Evolutionary conservation across 805 yeast genomes (phyloP).

Genomic region (Vanderwaltozyma tropicalis): DNA sequence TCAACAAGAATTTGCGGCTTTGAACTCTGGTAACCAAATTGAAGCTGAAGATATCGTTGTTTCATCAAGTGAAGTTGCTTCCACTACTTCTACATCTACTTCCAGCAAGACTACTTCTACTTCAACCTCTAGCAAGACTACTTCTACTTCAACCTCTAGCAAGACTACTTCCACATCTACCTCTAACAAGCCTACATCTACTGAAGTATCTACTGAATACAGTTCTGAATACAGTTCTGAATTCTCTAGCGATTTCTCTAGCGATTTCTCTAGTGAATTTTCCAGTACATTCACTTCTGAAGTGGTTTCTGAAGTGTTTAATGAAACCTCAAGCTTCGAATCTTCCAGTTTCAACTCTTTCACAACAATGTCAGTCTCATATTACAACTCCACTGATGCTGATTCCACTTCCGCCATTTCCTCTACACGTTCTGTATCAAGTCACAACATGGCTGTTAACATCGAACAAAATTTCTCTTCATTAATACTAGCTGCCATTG

Average conservation of each 20-base stretch:
- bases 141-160: conserved; percentile 2
- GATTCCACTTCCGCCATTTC: neutral
- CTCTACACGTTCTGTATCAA: neutral
- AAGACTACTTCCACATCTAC: conserved; percentile 4
- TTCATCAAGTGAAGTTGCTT: conserved; percentile 2
- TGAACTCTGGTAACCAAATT: conserved; percentile 19
- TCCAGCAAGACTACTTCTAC: conserved; percentile 8
- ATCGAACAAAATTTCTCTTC: neutral
- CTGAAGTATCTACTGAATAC: neutral
- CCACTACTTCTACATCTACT: conserved; percentile 7
- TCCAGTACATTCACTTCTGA: too few species aligned
- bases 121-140: conserved; percentile 4
- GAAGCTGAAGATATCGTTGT: conserved; percentile 4
- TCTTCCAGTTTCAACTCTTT: neutral
- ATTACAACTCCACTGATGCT: neutral
- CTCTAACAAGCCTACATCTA: conserved; percentile 2
- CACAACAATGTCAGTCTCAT: neutral
- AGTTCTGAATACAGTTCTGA: conserved; percentile 2
- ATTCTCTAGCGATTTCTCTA: neutral
- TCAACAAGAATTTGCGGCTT: conserved; percentile 31
- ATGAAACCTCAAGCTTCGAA: too few species aligned
- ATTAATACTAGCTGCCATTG: neutral
- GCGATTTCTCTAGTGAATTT: neutral
- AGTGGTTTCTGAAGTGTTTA: too few species aligned
- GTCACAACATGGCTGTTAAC: neutral